Base-by-base conservation (phyloP, 495 filamentous ascomycete genomes). In the Penicillium egyptiacum region DNA sequence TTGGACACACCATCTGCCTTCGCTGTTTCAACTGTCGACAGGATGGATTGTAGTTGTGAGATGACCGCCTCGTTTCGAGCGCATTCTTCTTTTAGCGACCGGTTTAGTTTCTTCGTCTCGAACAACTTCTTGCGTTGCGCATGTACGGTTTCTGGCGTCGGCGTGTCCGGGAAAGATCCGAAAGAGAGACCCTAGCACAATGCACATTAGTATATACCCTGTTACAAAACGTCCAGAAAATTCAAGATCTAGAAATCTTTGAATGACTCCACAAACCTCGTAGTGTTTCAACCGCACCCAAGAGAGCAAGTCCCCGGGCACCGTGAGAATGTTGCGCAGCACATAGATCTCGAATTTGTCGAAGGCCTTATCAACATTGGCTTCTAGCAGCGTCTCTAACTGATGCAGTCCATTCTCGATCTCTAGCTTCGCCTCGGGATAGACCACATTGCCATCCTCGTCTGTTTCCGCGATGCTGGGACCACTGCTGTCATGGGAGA, bases 331-430 rank as follows among this genome's bases (percentile, higher is more conserved):
- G 70, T 96, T 97, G 58, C 94, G 81, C 75, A 98, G 75, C 25
- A 88, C 85, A 70, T 90, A 96, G 28, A 93, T 82, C 68, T 93
- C 89, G 50, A 92, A 83, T 52, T 84, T 85, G 65, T 93, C 89
- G 59, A 92, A 93, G 28, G 86, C 84, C 69, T 82, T 86, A 58
- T 93, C 89, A 12, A 91, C 83, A 39, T 87, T 88, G 20, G 81
- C 72, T 59, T 89, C 87, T n/a, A 98, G 83, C n/a, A 98, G 79
- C 4, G 92, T 97, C 70, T 98, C 95, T 20, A 98, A 79, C 74
- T 96, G 86, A 69, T 97, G 92, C 39, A 93, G 81, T 23, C 94
- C 94, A 67, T 90, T 85, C 65, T 95, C 91, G 50, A 98, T 86
- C 72, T 98, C 94, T 40, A 86, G 70, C 56, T 83, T 85, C 39